These are phyloP conservation scores for Pharus latifolius DNA, from an alignment of 176 grass and related monocot genomes.

Conservation along the genomic window DNA sequence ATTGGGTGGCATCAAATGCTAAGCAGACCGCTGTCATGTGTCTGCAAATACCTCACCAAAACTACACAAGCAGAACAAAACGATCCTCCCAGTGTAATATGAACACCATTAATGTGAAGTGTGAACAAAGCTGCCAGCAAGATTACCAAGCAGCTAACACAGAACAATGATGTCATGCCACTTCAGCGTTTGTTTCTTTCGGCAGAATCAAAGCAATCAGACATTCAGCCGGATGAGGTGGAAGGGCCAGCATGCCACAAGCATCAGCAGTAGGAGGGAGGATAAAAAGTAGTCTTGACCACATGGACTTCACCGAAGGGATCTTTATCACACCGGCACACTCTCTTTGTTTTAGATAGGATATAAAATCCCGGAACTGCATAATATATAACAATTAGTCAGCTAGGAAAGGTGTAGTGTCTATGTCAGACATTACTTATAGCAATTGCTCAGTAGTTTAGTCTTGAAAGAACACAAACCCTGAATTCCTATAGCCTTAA, in stretches of 20 bases:
- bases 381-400: constrained; percentile 7
- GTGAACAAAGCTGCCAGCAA: neutral
- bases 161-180: constrained; percentile 1
- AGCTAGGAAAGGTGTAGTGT: too few species aligned
- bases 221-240: constrained; percentile 44
- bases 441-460: neutral
- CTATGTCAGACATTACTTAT: too few species aligned
- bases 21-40: too few species aligned
- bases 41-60: too few species aligned
- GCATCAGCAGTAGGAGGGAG: constrained; percentile 50
- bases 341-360: constrained; percentile 82
- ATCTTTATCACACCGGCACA: constrained; percentile 92
- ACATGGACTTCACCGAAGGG: constrained; percentile 57
- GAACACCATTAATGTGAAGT: neutral
- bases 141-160: neutral
- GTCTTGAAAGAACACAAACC: neutral
- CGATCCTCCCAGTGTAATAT: too few species aligned
- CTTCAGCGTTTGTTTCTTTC: constrained; percentile 59
- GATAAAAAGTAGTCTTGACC: constrained; percentile 84
- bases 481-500: neutral
- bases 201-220: constrained; percentile 68
- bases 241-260: constrained; percentile 46
- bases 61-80: too few species aligned
- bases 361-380: constrained; percentile 90
- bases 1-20: too few species aligned